These are phyloP conservation scores for Aspergillus baeticus DNA, from an alignment of 495 filamentous ascomycete species.

Conservation along the genomic window DNA sequence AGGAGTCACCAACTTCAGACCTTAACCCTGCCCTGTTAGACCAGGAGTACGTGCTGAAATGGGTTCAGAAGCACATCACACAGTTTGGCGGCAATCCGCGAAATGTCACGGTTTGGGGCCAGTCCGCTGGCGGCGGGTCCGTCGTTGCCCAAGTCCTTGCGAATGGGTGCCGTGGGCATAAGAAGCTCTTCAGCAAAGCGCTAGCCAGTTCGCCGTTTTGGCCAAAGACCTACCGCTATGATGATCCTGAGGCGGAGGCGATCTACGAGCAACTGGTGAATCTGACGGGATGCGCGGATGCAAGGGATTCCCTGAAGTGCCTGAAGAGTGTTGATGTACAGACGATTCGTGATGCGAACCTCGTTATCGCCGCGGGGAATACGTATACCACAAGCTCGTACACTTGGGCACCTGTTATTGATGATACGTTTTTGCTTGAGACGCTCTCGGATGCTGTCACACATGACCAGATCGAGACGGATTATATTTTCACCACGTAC, in stretches of 20 bases:
- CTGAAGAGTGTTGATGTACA: slow-evolving; percentile 51
- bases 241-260: slow-evolving; percentile 46
- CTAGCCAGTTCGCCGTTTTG: slow-evolving; percentile 62
- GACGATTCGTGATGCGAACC: slow-evolving; percentile 45
- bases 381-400: slow-evolving; percentile 53
- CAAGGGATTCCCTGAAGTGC: slow-evolving; percentile 41
- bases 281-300: slow-evolving; percentile 43
- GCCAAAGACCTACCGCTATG: slow-evolving; percentile 56
- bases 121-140: slow-evolving; percentile 55
- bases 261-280: slow-evolving; percentile 46
- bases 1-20: slow-evolving; percentile 44
- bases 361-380: slow-evolving; percentile 42
- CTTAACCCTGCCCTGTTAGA: slow-evolving; percentile 50
- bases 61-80: slow-evolving; percentile 53
- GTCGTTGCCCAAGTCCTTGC: slow-evolving; percentile 57
- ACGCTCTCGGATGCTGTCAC: slow-evolving; percentile 42
- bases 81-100: slow-evolving; percentile 51
- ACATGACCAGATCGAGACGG: slow-evolving; percentile 40
- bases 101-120: slow-evolving; percentile 53
- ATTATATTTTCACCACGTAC: slow-evolving; percentile 52
- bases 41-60: slow-evolving; percentile 50
- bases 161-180: slow-evolving; percentile 34
- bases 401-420: slow-evolving; percentile 61
- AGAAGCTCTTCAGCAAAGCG: slow-evolving; percentile 48
- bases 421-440: slow-evolving; percentile 49